Evolutionary conservation across 2,329 filamentous ascomycete species (phyloP), one percentile per base, ranked within the genome.

Genomic region (Alternaria atra): DNA sequence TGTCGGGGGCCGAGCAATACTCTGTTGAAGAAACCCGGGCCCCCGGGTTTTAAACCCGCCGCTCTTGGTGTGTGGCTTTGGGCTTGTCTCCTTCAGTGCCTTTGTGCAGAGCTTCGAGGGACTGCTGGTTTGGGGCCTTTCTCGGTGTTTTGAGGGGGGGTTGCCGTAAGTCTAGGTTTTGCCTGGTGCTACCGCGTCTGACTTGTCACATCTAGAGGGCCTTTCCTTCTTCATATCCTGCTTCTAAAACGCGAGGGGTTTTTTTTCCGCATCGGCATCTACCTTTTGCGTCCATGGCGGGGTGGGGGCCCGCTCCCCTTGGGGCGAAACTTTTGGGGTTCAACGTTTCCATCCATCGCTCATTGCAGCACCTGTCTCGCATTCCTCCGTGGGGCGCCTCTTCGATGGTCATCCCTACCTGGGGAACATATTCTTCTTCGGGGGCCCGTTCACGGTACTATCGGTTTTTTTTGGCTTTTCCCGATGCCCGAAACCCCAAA

Each of bases 371-470:
- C 2, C 69, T 77, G 51, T 64, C 75, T 20, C 69, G 70, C 6
- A 84, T 88, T 46, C 85, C 85, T 5, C 69, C 76, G 30, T 88
- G 84, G 84, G 86, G 86, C 0, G 69, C 77, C 6, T 76, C 72
- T 0, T 63, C 75, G 2, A 79, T 79, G 59, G 77, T 69, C 29
- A 80, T 87, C 53, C 78, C 84, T 64, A 84, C 80, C 0, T 79
- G 74, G 75, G 70, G 73, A 76, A 77, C 54, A 89, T 89, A 67
- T 89, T 89, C 79, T 87, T 89, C 76, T 88, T 89, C 63, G 86
- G 89, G 71, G 87, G 86, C 1, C 71, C 87, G 40, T 67, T 87
- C 63, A 88, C 86, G 8, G 73, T 83, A 23, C 60, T 85, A 42
- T 84, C 15, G 85, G 84, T 0, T 35, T 82, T 1, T 57, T 78